phyloP scores from a whole-genome alignment of 768 basidiomycete species.

The Amanita jacksonii region DNA sequence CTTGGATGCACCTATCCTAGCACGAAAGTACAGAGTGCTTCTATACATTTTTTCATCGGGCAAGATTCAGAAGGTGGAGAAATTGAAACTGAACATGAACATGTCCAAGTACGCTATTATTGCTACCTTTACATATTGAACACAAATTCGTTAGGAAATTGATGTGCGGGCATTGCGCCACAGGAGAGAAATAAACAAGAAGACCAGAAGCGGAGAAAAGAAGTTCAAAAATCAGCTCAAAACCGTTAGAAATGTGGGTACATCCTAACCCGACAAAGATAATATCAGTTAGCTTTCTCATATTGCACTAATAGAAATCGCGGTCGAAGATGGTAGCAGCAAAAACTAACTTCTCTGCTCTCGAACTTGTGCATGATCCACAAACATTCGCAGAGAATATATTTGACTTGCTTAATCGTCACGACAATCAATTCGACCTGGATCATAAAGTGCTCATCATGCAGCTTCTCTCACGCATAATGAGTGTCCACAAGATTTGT shows the following conservation, averaged over 20 bases:
- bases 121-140: background rate
- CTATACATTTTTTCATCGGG: conserved; percentile 95
- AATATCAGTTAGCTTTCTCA: too few relatives aligned
- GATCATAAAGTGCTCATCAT: conserved; percentile 97
- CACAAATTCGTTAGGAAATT: conserved; percentile 33
- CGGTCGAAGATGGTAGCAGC: conserved; percentile 19
- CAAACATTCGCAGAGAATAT: conserved; percentile 94
- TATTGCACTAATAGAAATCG: conserved; percentile 28
- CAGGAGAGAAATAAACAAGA: conserved; percentile 88
- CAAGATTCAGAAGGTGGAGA: conserved; percentile 68
- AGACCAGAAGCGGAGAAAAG: conserved; percentile 74
- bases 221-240: conserved; percentile 70
- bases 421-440: conserved; percentile 92
- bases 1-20: conserved; percentile 91
- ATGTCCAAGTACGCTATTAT: conserved; percentile 25
- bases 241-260: conserved; percentile 58
- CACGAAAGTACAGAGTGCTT: conserved; percentile 89
- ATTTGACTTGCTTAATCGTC: conserved; percentile 69
- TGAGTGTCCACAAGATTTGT: conserved; percentile 87
- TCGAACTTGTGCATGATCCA: conserved; percentile 90
- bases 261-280: background rate
- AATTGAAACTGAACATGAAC: conserved; percentile 47
- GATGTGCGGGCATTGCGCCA: conserved; percentile 74
- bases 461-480: conserved; percentile 91
- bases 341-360: conserved; percentile 76